These are phyloP conservation scores for Tripterygium wilfordii DNA, from an alignment of 177 flowering plant genomes.

Conservation along the genomic window DNA sequence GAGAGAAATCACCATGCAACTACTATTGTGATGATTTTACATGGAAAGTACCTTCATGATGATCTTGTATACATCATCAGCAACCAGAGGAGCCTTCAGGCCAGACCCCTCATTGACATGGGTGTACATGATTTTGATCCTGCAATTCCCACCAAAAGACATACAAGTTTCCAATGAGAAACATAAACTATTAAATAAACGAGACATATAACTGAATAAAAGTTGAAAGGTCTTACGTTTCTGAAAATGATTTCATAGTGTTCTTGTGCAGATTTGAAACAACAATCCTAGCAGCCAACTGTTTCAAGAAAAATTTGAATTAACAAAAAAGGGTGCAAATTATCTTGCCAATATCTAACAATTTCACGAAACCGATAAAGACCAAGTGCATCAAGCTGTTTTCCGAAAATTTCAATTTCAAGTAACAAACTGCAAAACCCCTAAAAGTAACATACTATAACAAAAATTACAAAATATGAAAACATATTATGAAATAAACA, in stretches of 20 bases:
- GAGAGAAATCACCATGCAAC: too few species aligned
- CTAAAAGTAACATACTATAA: too few species aligned
- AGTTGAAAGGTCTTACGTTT: constrained; percentile 55
- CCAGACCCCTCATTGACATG: constrained; percentile 79
- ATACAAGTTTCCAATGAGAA: neutral
- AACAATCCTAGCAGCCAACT: constrained; percentile 96
- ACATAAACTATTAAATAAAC: neutral
- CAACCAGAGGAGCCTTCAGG: constrained; percentile 72
- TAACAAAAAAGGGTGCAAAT: too few species aligned
- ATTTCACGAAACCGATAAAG: too few species aligned
- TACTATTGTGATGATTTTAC: neutral
- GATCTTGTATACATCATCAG: constrained; percentile 92
- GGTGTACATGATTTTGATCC: constrained; percentile 75
- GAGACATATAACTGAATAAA: neutral
- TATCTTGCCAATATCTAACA: too few species aligned
- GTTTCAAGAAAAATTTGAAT: constrained; percentile 4
- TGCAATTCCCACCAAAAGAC: constrained; percentile 19
- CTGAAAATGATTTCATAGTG: constrained; percentile 87
- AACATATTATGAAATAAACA: too few species aligned
- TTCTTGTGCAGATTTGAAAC: constrained; percentile 97
- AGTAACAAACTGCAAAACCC: too few species aligned
- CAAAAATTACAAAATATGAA: too few species aligned
- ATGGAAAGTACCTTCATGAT: constrained; percentile 80
- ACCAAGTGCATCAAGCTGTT: too few species aligned
- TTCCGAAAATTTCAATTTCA: too few species aligned